Percentiles rank a stretch among this genome's conserved stretches.
These are phyloP conservation scores for Pythium apleroticum DNA, from an alignment of 352 stramenopile genomes.

Conservation along the genomic window DNA sequence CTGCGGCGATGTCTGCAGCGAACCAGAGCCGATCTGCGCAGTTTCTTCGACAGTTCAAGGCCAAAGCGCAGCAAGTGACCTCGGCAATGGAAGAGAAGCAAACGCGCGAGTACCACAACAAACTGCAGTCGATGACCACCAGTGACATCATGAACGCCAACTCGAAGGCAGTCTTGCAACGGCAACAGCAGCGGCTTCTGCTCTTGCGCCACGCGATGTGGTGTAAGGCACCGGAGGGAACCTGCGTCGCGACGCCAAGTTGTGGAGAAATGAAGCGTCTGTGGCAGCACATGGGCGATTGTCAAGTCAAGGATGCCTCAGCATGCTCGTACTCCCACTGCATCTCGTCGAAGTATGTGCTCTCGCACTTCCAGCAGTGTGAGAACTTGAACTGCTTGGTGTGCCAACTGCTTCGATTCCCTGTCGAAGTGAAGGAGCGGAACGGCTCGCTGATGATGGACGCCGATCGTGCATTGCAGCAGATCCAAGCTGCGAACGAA, in stretches of 20 bases:
- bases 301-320: conserved; percentile 90
- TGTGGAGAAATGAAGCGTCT: conserved; percentile 98
- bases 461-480: conserved; percentile 67
- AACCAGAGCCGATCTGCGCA: conserved; percentile 73
- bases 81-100: conserved; percentile 79
- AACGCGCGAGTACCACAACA: conserved; percentile 83
- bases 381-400: conserved; percentile 97
- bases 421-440: conserved; percentile 95
- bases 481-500: conserved; percentile 77
- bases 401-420: conserved; percentile 96
- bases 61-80: conserved; percentile 73
- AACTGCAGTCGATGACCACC: conserved; percentile 77
- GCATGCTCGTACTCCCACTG: conserved; percentile 97
- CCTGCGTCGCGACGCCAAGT: conserved; percentile 94
- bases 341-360: conserved; percentile 98
- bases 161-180: conserved; percentile 94
- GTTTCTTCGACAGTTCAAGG: conserved; percentile 83
- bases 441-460: conserved; percentile 84
- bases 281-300: conserved; percentile 98
- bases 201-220: conserved; percentile 97
- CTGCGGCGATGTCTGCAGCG: conserved; percentile 27
- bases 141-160: conserved; percentile 68
- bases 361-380: conserved; percentile 99
- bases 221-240: conserved; percentile 94
- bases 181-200: conserved; percentile 97